These are phyloP conservation scores for Isabelozyma pseudorhagii DNA, from an alignment of 805 yeast genomes.

Conservation along the genomic window DNA sequence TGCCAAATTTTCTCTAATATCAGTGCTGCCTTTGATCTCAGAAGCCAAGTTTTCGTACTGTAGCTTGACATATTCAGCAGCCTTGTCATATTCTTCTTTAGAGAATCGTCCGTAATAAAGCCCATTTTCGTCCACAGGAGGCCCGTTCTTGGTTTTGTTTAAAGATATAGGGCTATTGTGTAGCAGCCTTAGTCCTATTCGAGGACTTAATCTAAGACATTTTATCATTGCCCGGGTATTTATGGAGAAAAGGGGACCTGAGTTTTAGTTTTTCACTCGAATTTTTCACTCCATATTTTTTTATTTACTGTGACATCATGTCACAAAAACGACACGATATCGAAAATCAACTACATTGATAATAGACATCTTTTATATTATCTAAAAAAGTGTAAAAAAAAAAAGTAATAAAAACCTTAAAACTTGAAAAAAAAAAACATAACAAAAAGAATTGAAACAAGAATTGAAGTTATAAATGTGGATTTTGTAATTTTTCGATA, in stretches of 20 bases:
- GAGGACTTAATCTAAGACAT: background rate
- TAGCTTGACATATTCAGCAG: slow-evolving; percentile 27
- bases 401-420: background rate
- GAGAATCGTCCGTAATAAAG: slow-evolving; percentile 34
- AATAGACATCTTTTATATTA: no score
- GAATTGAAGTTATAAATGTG: background rate
- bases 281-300: no score
- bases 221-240: background rate
- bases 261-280: background rate
- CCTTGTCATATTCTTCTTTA: slow-evolving; percentile 36
- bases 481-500: slow-evolving; percentile 2
- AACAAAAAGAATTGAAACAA: background rate
- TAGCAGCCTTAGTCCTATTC: background rate
- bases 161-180: background rate
- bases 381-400: background rate
- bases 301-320: background rate
- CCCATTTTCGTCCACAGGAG: slow-evolving; percentile 18
- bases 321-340: background rate
- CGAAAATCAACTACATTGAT: no score
- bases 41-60: slow-evolving; percentile 30
- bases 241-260: background rate
- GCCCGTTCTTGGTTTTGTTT: background rate
- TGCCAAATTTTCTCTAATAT: slow-evolving; percentile 34
- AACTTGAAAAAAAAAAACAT: background rate
- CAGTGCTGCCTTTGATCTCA: slow-evolving; percentile 34